Evolutionary conservation across 192 early-diverging fungal species (phyloP), one percentile per base, ranked within the genome.

Genomic region (Entomortierella lignicola): DNA sequence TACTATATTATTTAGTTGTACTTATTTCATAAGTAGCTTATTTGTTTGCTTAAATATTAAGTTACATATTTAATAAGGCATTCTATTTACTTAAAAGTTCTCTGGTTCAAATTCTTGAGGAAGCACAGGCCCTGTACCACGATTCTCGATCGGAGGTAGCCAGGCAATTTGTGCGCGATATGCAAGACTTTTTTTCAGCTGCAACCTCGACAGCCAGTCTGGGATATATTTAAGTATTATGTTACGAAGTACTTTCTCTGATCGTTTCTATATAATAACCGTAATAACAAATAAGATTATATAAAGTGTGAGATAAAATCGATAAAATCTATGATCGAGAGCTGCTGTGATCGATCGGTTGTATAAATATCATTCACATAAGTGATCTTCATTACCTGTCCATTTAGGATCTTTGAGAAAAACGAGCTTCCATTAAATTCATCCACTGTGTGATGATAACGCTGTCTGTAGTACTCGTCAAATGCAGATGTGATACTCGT

Each of bases 401-500:
- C 55, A 2, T 25, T 8, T 2, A 54, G 29, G 30, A 67, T 31
- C 21, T 42, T 41, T 13, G 65, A 30, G 37, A 43, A 44, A 1
- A 20, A 8, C 13, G 23, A 21, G 59, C 68, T 70, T 1, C 31
- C 17, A 0, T 42, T 17, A 12, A 70, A 42, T 6, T 29, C 6
- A 0, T 6, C 48, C 34, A 58, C 47, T 50, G 59, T 51, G 12
- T 30, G 63, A 7, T 47, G 18, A 18, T 55, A 67, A 10, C 64
- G 43, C 26, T 67, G 58, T 5, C 27, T 25, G 17, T 50, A 55
- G 31, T 74, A 74, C 2, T 52, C 50, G 7, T 66, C 10, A 55
- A 74, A 67, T 1, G 59, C 65, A 13, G 39, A 37, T 6, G 21
- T 47, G 58, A 74, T 54, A 20, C 47, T 55, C 18, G 60, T 37